A percentile compares a stretch with the other conserved stretches of the same genome.
These are phyloP conservation scores for Rosa persica DNA, from an alignment of 306 rosid genomes.

Conservation along the genomic window DNA sequence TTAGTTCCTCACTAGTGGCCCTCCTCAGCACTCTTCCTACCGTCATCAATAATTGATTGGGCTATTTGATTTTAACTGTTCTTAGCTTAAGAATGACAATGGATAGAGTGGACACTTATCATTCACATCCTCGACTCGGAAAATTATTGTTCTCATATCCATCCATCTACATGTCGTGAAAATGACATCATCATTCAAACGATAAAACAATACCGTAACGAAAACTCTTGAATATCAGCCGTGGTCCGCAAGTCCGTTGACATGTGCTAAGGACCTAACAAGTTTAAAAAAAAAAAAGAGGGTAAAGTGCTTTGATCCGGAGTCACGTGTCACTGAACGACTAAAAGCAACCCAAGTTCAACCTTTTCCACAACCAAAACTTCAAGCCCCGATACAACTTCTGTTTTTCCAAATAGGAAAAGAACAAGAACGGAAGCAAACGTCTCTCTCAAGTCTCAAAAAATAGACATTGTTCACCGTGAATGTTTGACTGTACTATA, in stretches of 20 bases:
- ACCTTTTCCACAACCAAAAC: conserved; percentile 1
- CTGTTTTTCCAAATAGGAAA: not conserved
- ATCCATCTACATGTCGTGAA: not conserved
- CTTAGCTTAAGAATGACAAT: no score
- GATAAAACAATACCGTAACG: not conserved
- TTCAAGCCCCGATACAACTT: not conserved
- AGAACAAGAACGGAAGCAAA: conserved; percentile 4
- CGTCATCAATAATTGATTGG: not conserved
- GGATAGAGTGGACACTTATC: not conserved
- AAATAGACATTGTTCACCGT: conserved; percentile 2
- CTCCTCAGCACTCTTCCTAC: not conserved
- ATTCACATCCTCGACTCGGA: not conserved
- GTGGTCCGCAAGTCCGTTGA: no score
- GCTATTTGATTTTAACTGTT: no score
- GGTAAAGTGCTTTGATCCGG: not conserved
- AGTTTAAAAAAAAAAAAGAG: not conserved
- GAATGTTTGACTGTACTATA: not conserved
- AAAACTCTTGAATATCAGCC: not conserved
- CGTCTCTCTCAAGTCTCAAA: not conserved
- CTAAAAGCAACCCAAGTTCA: conserved; percentile 11
- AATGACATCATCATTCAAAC: not conserved
- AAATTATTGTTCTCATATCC: not conserved
- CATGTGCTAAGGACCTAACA: not conserved
- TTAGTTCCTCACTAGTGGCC: not conserved
- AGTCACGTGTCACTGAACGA: conserved; percentile 5